Conservation (phyloP, 495 filamentous ascomycete species). For the Cercophora sp. region DNA sequence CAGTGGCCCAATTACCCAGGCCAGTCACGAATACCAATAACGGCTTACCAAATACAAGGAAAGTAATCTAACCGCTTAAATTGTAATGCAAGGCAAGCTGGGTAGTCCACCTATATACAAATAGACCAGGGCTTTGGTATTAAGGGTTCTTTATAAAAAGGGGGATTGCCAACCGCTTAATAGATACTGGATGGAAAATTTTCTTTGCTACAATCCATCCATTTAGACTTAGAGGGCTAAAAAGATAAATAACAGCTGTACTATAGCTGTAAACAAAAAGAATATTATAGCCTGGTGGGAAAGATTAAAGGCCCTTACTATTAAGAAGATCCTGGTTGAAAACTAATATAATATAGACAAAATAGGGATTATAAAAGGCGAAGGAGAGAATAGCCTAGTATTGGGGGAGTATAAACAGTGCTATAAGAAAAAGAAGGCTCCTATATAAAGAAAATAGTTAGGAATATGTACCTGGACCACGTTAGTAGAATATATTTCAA, state of each 20-base stretch:
- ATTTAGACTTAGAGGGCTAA: neutral
- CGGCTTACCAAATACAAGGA: no score
- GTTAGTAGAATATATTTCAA: conserved; percentile 10
- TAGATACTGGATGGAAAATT: neutral
- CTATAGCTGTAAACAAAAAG: neutral
- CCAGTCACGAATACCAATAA: no score
- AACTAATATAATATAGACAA: conserved; percentile 9
- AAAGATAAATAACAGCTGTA: neutral
- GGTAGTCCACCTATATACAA: no score
- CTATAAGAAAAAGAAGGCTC: no score
- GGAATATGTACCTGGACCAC: neutral
- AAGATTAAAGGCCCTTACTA: neutral
- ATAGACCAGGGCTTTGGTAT: no score
- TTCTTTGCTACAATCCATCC: neutral
- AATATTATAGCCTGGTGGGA: neutral
- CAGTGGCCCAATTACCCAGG: no score
- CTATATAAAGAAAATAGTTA: neutral
- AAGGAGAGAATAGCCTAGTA: conserved; percentile 5
- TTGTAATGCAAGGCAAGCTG: no score
- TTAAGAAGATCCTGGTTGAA: neutral
- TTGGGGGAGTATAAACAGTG: neutral
- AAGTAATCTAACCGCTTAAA: no score
- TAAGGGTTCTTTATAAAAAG: no score
- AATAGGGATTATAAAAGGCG: conserved; percentile 7
- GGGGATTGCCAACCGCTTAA: neutral